Evolutionary conservation across 2,329 filamentous ascomycete species (phyloP), one percentile per base, ranked within the genome.

Genomic region (Trematosphaeria pertusa): DNA sequence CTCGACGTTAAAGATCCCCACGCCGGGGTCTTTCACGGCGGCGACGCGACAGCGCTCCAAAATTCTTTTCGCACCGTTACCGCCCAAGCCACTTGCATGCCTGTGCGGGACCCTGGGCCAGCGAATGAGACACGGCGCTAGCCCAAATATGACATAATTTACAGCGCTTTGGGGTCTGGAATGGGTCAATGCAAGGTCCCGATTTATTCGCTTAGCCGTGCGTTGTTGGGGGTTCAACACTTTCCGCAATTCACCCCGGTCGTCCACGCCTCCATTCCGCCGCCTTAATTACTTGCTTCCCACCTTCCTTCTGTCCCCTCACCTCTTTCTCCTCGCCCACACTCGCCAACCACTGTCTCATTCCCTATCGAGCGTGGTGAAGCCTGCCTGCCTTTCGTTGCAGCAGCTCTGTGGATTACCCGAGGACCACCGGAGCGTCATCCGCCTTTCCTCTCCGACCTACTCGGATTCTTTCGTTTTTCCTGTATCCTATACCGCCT

Each of bases 131-230:
- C 34, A 43, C n/a, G n/a, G 46, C 58, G 53, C 59, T 60, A 62
- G 48, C 32, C 56, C 37, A 15, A 18, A 31, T 48, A 46, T 44
- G 57, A 43, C 50, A 31, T 55, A 59, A 57, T 46, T 52, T 48
- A 61, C 54, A 54, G 52, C 47, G 46, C 36, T 51, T 56, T 43
- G 48, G 49, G 50, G 56, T 52, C 62, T 60, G 52, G 54, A 61
- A 48, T 48, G 38, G n/a, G 48, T 35, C 34, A 21, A 58, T 66
- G 64, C 67, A 69, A 64, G 65, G 64, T 65, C 62, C 65, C 62
- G 59, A 53, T 48, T 57, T 48, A 49, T 56, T 65, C 63, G 63
- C 62, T 61, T 66, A 62, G 50, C 50, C 50, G 40, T 22, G 37
- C 20, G 49, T 56, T 53, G 57, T 60, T 53, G 57, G 61, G 56